Base-by-base conservation (phyloP, 129 eudicot genomes). In the Kitagawia praeruptora region DNA sequence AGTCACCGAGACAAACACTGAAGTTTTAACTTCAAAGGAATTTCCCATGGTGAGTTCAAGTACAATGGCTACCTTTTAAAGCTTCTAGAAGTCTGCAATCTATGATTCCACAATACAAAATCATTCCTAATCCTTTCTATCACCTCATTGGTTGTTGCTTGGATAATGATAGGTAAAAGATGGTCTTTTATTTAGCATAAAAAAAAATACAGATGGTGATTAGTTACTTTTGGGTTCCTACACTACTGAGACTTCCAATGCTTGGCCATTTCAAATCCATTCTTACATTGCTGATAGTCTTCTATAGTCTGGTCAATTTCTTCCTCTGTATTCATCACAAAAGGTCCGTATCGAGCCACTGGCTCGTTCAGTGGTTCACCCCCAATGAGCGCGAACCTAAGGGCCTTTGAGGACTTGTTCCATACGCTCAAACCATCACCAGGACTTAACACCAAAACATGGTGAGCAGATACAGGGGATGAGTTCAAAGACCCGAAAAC, bases 241-340 rank as follows among this genome's bases (percentile, higher is more conserved):
- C 66, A 70, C 51, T 84, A 79, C 48, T 89, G 81, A 23, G 98
- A 95, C 77, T 92, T 92, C 98, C 97, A 94, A 64, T 79, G 14
- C 81, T 89, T 92, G 23, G 96, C 97, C 93, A 75, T 87, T 79
- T 95, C 99, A 79, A 95, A 95, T 39, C 99, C 99, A 81, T 95
- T 92, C 89, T 86, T 85, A 84, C 88, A 64, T 38, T 88, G 82
- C 2, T 87, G 87, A 80, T 92, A 95, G 75, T 95, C 98, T 67
- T 92, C 89, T 81, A 95, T 86, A 28, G 98, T 85, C 81, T 87
- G 81, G 63, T 95, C 88, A 66, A 95, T 90, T 77, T 95, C 91
- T 5, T 83, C 91, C 77, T 95, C 89, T 14, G 98, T 90, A 84
- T 95, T 95, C 98, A 95, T 95, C 84, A 95, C 98, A 86, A 95